Evolutionary conservation across 164 flowering plant species (phyloP).

Genomic region (Chloranthus sessilifolius): DNA sequence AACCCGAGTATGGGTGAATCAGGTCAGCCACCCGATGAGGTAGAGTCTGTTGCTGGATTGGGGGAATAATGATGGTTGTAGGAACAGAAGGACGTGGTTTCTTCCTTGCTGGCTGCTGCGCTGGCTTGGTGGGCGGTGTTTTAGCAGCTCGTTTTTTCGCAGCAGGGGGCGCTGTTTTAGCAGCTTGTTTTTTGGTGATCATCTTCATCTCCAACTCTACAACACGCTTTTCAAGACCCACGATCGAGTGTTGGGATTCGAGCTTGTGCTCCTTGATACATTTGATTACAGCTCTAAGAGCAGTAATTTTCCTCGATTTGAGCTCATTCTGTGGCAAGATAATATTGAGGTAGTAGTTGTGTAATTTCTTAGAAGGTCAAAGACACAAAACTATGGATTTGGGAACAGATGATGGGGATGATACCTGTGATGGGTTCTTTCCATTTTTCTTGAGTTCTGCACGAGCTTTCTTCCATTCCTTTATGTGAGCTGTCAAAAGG

Average conservation of each 20-base stretch:
- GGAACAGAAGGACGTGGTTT: too few species aligned
- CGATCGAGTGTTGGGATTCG: constrained; percentile 38
- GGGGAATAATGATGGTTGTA: too few species aligned
- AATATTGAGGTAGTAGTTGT: not conserved
- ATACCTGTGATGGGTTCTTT: constrained; percentile 39
- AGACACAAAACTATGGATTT: not conserved
- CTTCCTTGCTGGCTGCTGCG: too few species aligned
- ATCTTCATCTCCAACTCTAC: constrained; percentile 42
- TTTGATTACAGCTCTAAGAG: constrained; percentile 38
- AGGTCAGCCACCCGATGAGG: too few species aligned
- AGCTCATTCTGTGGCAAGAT: constrained; percentile 46
- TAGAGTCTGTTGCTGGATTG: too few species aligned
- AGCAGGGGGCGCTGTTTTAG: constrained; percentile 15
- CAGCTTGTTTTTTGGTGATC: constrained; percentile 35
- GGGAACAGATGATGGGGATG: not conserved
- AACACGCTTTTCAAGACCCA: constrained; percentile 34
- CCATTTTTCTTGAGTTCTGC: constrained; percentile 28
- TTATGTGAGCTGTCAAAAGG: constrained; percentile 37
- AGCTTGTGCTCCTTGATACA: constrained; percentile 47
- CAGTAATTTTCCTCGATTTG: constrained; percentile 31
- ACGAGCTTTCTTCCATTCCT: constrained; percentile 32
- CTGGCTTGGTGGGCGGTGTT: constrained; percentile 12
- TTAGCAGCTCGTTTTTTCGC: too few species aligned
- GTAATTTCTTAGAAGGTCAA: not conserved
- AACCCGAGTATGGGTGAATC: too few species aligned